phyloP scores from a whole-genome alignment of 129 eudicot species.

The Flaveria robusta region DNA sequence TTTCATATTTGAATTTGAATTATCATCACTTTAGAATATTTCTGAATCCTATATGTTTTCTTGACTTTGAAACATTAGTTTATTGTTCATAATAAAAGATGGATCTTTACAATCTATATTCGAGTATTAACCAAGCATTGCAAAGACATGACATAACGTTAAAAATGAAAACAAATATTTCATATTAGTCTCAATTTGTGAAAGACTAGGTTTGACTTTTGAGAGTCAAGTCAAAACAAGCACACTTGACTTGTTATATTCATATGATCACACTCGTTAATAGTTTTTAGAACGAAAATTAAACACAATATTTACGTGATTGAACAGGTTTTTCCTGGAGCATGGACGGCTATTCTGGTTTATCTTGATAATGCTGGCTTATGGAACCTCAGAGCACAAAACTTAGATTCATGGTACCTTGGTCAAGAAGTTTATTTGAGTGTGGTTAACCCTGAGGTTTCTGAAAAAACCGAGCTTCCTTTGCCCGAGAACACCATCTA shows the following conservation, averaged over 20 bases:
- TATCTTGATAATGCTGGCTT: conserved; percentile 86
- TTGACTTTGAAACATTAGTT: background rate
- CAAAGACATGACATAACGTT: background rate
- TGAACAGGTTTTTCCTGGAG: conserved; percentile 86
- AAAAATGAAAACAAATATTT: background rate
- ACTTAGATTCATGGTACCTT: conserved; percentile 90
- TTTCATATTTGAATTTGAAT: conserved; percentile 4
- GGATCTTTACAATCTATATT: background rate
- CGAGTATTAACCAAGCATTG: background rate
- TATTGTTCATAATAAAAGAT: background rate
- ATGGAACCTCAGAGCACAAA: conserved; percentile 92
- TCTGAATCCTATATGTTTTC: background rate
- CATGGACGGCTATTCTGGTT: conserved; percentile 92
- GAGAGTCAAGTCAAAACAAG: conserved; percentile 9
- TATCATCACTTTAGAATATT: background rate
- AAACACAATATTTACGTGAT: background rate
- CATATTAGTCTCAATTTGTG: background rate
- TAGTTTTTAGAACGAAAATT: background rate
- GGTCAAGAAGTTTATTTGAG: conserved; percentile 93
- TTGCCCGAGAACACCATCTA: conserved; percentile 78
- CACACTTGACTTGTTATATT: background rate
- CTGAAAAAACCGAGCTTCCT: conserved; percentile 62
- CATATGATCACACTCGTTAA: conserved; percentile 6
- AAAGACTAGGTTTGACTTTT: conserved; percentile 4
- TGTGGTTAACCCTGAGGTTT: conserved; percentile 72